Base-by-base conservation (phyloP, 768 basidiomycete species). In the Lactarius tabidus region DNA sequence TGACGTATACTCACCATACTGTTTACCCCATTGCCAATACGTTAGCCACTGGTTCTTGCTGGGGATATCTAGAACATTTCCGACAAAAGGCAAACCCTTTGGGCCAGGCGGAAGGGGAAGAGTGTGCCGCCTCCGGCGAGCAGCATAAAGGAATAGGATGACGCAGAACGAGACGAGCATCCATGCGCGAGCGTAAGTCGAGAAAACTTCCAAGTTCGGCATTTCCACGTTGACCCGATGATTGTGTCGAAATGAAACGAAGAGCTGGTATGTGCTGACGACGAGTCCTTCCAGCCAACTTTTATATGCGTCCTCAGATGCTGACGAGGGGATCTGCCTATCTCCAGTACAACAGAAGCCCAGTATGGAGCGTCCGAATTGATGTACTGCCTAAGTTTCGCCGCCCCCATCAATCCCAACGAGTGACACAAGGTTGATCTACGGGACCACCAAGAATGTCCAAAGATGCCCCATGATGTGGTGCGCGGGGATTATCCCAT, bases 101-200 rank as follows among this genome's bases (percentile, higher is more conserved):
- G 72, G 72, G 20, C 72, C 72, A 45, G 72, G 72, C n/a, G 72
- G 72, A 26, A 63, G 41, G 31, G 70, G 70, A 43, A 66, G 60
- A 41, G 39, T 20, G 28, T 10, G 56, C 23, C 53, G 59, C 53
- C 57, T 62, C 56, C 33, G 52, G 31, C 60, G 60, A 41, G 58
- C 28, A 4, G 23, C 39, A 51, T 26, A 41, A 45, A 57, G 28
- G 35, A 54, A 35, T 17, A 57, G 15, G 38, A 54, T 20, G 39
- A 41, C 2, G 61, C 65, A 62, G 35, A 52, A 54, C 3, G 41
- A 62, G 33, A 53, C 9, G 20, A 58, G 57, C 14, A 23, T 43
- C 60, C 60, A 66, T 36, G 65, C 2, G 29, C 31, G 51, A 38
- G 35, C 28, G 12, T 20, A 33, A 20, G 33, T 35, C 1, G 53